Conservation (phyloP, 768 basidiomycete species). For the Mycena venus region DNA sequence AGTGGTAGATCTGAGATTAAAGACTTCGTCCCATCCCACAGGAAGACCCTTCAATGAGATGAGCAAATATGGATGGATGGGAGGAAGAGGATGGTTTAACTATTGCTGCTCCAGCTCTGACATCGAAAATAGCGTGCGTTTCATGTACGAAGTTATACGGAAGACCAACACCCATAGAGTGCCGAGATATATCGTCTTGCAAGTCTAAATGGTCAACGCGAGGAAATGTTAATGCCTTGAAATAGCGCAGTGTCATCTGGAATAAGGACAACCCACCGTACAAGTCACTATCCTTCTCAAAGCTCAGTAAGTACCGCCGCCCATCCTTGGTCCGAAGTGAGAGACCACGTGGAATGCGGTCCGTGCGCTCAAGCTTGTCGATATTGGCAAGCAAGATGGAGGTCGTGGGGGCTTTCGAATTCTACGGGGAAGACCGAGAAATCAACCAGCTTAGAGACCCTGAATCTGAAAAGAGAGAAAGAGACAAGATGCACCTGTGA, state of each 20-base stretch:
- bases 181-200: constrained; percentile 13
- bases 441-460: background rate
- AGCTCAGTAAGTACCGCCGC: background rate
- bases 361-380: constrained; percentile 7
- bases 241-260: no score
- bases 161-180: background rate
- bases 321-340: background rate
- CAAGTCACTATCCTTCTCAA: background rate
- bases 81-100: background rate
- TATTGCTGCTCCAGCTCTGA: background rate
- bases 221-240: no score
- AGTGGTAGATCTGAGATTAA: no score
- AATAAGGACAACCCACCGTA: background rate
- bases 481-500: background rate
- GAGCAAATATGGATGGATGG: no score
- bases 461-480: background rate
- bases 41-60: constrained; percentile 8
- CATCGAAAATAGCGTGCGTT: background rate
- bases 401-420: background rate
- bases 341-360: background rate
- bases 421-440: background rate
- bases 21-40: background rate
- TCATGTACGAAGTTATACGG: constrained; percentile 12
- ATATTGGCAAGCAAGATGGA: constrained; percentile 2
- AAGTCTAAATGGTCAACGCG: no score